phyloP scores from a whole-genome alignment of 108 stramenopile species.

The Cyclotella cryptica region DNA sequence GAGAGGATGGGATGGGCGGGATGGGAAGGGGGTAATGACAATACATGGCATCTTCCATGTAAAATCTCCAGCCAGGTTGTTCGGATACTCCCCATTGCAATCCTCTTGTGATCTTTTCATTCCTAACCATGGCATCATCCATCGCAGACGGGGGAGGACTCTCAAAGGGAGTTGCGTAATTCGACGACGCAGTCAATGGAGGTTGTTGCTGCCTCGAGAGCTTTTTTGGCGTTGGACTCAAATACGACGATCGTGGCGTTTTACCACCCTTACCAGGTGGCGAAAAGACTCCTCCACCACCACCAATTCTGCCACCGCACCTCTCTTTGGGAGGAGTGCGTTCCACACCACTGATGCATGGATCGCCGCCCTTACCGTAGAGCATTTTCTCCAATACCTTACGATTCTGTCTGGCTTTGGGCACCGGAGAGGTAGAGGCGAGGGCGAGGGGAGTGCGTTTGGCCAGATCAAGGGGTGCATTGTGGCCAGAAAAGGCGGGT shows the following conservation, averaged over 20 bases:
- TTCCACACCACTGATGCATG: conserved; percentile 61
- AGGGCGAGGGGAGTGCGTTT: conserved; percentile 75
- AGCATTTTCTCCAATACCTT: conserved; percentile 53
- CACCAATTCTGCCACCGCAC: conserved; percentile 31
- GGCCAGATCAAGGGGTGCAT: conserved; percentile 65
- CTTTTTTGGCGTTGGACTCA: conserved; percentile 46
- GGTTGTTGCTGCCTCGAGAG: neutral
- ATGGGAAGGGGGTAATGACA: conserved; percentile 7
- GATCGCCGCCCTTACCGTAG: conserved; percentile 63
- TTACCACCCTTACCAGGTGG: conserved; percentile 2
- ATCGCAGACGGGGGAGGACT: conserved; percentile 7
- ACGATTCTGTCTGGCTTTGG: conserved; percentile 57
- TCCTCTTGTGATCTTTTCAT: neutral
- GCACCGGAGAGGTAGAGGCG: conserved; percentile 61
- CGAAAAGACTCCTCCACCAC: conserved; percentile 5
- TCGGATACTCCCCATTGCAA: conserved; percentile 74
- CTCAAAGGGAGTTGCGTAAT: conserved; percentile 38
- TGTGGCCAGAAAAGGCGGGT: conserved; percentile 35
- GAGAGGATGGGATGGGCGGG: neutral
- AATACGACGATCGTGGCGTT: conserved; percentile 11
- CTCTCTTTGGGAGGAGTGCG: conserved; percentile 55
- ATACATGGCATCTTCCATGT: conserved; percentile 91
- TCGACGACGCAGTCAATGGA: neutral
- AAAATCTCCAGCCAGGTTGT: conserved; percentile 83
- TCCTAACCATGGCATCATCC: neutral